Evolutionary conservation across 139 green algal species (phyloP), one percentile per base, ranked within the genome.

Genomic region (Dunaliella primolecta): DNA sequence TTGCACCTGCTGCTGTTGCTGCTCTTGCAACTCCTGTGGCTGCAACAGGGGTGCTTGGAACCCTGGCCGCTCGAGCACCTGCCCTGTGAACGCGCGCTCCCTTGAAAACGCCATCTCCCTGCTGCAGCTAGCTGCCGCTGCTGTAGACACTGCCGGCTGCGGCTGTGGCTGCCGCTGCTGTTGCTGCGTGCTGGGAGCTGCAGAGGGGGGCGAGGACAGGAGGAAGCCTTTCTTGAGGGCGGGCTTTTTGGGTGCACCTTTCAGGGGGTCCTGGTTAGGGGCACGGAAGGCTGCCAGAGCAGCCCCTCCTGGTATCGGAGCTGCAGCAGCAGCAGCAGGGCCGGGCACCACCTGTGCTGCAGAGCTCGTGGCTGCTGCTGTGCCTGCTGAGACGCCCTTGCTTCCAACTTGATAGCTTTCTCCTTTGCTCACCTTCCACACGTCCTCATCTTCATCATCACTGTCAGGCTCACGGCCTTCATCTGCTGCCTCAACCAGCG

Each of bases 61-160:
- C 1, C n/a, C 71, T 3, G 30, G 56, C 32, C 85, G 37, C 74
- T 89, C 77, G 2, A 85, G 75, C 1, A 89, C 57, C 15, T 46
- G n/a, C 25, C 86, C 82, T 31, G 82, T 85, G 34, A 83, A 89
- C 0, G 82, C 79, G 2, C 2, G 21, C 33, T 79, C 37, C n/a
- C 75, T 32, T 20, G 75, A 32, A 24, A 64, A 71, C 36, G 75
- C 34, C 77, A 75, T 36, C 30, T 2, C 38, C 23, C 35, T 74
- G 23, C 29, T 71, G 56, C 33, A 56, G 74, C 79, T 80, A 80
- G 23, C 11, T 76, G 81, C 70, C 71, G 78, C 23, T 76, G 25
- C 38, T 83, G 37, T 74, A 75, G 35, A 72, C 38, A 34, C 72
- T 15, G 3, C 76, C n/a, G 1, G n/a, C 15, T 2, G 35, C 57